Conservation (phyloP, 345 rosid species). For the Psidium friedrichsthalianum region DNA sequence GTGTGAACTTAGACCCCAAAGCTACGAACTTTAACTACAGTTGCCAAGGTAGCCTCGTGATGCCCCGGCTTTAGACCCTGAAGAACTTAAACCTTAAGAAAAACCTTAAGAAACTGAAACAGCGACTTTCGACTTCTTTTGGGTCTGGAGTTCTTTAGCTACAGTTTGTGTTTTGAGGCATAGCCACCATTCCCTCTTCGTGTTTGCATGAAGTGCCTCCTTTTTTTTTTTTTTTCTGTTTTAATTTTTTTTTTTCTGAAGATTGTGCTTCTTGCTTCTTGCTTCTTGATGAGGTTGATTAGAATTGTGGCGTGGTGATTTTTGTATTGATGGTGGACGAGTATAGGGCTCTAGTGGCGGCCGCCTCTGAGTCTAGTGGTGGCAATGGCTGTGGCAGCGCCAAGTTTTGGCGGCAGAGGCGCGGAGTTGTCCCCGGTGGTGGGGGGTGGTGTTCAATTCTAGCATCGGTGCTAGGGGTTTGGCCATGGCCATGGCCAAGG, state of each 20-base stretch:
- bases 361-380: background rate
- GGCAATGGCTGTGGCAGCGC: background rate
- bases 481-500: background rate
- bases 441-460: background rate
- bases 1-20: background rate
- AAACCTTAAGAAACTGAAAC: background rate
- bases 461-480: background rate
- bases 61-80: background rate
- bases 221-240: too few species aligned
- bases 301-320: background rate
- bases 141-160: background rate
- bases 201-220: background rate
- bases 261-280: background rate
- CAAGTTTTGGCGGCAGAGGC: background rate
- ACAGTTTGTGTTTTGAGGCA: background rate
- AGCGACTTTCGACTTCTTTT: background rate
- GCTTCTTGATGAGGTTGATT: background rate
- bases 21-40: background rate
- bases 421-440: background rate
- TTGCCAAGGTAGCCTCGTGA: background rate
- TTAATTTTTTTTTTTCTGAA: too few species aligned
- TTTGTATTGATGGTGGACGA: background rate
- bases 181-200: background rate
- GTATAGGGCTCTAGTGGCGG: background rate
- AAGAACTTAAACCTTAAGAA: background rate